These are phyloP conservation scores for Solanum pinnatisectum DNA, from an alignment of 257 asterid species.

Conservation along the genomic window DNA sequence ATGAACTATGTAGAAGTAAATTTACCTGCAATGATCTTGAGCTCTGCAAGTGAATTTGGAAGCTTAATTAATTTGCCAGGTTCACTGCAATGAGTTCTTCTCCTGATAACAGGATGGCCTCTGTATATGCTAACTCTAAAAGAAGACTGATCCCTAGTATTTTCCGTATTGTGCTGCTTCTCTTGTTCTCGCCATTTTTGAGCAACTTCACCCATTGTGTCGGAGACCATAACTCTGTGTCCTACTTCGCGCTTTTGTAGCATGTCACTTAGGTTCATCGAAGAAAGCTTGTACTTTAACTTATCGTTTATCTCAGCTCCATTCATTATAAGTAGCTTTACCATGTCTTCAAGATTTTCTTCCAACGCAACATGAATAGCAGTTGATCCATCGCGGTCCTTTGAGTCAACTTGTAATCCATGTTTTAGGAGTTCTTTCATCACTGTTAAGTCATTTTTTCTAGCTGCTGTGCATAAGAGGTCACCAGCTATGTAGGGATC, in stretches of 20 bases:
- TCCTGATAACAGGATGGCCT: slow-evolving; percentile 56
- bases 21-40: slow-evolving; percentile 65
- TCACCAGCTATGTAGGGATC: slow-evolving; percentile 73
- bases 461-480: slow-evolving; percentile 77
- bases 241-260: slow-evolving; percentile 59
- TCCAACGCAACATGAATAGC: slow-evolving; percentile 57
- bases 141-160: neutral
- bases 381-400: slow-evolving; percentile 56
- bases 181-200: slow-evolving; percentile 15
- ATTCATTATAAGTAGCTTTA: slow-evolving; percentile 55
- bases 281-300: slow-evolving; percentile 17
- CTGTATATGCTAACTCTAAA: slow-evolving; percentile 60
- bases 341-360: slow-evolving; percentile 51
- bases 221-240: slow-evolving; percentile 39
- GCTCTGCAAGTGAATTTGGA: slow-evolving; percentile 50
- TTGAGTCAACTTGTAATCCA: slow-evolving; percentile 64
- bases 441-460: slow-evolving; percentile 30
- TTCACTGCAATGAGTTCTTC: slow-evolving; percentile 28
- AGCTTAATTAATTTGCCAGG: slow-evolving; percentile 60
- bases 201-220: slow-evolving; percentile 4
- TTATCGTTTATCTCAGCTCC: slow-evolving; percentile 59
- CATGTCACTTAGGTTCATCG: slow-evolving; percentile 30
- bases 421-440: slow-evolving; percentile 62
- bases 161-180: neutral
- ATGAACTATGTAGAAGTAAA: neutral